Base-by-base conservation (phyloP, 495 filamentous ascomycete genomes). In the Daldinia bambusicola region DNA sequence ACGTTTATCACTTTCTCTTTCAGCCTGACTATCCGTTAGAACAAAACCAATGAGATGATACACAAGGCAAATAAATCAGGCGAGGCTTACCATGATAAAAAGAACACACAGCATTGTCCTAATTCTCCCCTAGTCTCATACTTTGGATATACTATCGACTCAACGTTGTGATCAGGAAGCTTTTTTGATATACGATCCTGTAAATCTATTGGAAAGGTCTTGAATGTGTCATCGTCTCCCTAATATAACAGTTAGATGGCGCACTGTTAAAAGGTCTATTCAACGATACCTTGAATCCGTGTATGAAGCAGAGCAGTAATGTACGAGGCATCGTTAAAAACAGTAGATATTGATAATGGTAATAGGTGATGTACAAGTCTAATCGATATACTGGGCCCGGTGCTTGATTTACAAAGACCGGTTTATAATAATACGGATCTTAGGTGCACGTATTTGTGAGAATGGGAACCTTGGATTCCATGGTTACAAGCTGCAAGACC, bases 81-180 rank as follows among this genome's bases (percentile, higher is more conserved):
- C 75, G 55, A 20, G 7, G 2, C 18, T 48, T 79, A 93, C 94
- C 95, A 99, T 81, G 93, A 92, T 69, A 92, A 85, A 71, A 99
- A 94, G 4, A 85, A 83, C 18, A 80, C 83, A 18, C 97, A 92
- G 71, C 89, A 92, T 76, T 92, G 86, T 37, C 85, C 85, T 58
- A 99, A 78, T 75, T 97, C 94, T 0, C 95, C 95, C 69, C 89
- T 86, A 5, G 95, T 99, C 78, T 98, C 93, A 77, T 92, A 99
- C 74, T 90, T 92, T 6, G 95, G 95, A 78, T 97, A 99, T 30
- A 91, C 87, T 51, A 91, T 84, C 0, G 88, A 87, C 45, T 80
- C 80, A 22, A 97, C 87, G n/a, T 83, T 83, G 69, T 97, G 80
- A 16, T 90, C 86, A 1, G 92, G 90, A 9, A 98, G 85, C 26